phyloP scores from a whole-genome alignment of 75 land plant species.

The Ceratopteris richardii region DNA sequence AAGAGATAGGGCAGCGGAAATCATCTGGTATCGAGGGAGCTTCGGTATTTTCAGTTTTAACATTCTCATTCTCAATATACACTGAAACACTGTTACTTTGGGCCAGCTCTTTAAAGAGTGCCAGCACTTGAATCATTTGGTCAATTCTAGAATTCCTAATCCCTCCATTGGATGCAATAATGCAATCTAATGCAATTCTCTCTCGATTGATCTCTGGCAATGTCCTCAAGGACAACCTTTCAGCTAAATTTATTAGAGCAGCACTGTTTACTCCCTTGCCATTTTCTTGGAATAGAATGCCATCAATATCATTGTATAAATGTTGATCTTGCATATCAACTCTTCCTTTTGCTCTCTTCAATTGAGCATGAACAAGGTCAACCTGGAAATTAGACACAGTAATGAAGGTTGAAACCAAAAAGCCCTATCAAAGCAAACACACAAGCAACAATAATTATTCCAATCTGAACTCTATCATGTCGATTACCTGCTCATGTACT shows the following conservation, averaged over 20 bases:
- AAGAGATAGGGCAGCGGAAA: too few relatives aligned
- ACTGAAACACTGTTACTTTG: background rate
- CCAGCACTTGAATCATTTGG: background rate
- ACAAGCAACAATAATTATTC: background rate
- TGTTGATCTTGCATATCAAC: constrained; percentile 42
- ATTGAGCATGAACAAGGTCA: constrained; percentile 74
- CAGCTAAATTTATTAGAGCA: constrained; percentile 51
- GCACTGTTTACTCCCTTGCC: constrained; percentile 35
- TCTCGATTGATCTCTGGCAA: constrained; percentile 56
- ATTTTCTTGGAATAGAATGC: constrained; percentile 15
- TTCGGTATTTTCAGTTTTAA: background rate
- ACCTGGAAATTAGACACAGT: too few relatives aligned
- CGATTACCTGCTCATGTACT: constrained; percentile 76
- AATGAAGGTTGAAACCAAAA: too few relatives aligned
- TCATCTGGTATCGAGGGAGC: constrained; percentile 39
- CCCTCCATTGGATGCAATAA: constrained; percentile 13
- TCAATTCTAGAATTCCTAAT: background rate
- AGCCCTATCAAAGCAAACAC: too few relatives aligned
- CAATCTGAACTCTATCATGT: background rate
- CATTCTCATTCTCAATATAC: background rate
- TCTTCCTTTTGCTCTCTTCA: constrained; percentile 65
- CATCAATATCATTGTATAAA: constrained; percentile 34
- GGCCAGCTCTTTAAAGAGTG: background rate
- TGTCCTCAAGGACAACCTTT: constrained; percentile 55
- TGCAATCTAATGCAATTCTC: constrained; percentile 50